phyloP scores from a whole-genome alignment of 2,329 filamentous ascomycete species.

The Diatrype stigma region DNA sequence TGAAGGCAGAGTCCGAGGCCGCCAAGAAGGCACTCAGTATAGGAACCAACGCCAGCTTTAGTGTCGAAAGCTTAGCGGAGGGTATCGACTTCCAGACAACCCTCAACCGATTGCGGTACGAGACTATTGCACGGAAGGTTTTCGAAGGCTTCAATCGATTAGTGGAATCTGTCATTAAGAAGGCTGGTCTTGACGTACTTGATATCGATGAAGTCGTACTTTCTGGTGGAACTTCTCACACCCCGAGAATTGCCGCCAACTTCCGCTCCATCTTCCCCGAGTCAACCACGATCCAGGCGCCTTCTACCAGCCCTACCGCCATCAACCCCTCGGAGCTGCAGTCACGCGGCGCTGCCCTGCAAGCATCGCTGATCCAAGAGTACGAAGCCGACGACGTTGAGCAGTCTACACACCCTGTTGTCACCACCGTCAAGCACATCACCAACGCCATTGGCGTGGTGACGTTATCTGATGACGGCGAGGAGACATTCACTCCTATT shows the following conservation, averaged over 20 bases:
- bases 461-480: conserved; percentile 48
- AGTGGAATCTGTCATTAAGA: conserved; percentile 80
- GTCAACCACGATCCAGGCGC: conserved; percentile 73
- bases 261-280: conserved; percentile 76
- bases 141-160: conserved; percentile 85
- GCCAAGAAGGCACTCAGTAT: conserved; percentile 90
- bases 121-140: conserved; percentile 80
- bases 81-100: conserved; percentile 89
- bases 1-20: conserved; percentile 85
- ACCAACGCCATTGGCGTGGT: conserved; percentile 84
- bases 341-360: conserved; percentile 87
- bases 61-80: conserved; percentile 83
- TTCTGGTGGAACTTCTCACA: conserved; percentile 87
- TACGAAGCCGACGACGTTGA: conserved; percentile 93
- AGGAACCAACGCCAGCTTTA: conserved; percentile 84
- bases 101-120: conserved; percentile 90
- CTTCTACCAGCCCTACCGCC: conserved; percentile 69
- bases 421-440: conserved; percentile 90
- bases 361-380: conserved; percentile 90
- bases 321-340: conserved; percentile 92
- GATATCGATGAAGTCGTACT: conserved; percentile 95
- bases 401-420: conserved; percentile 91
- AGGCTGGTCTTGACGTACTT: conserved; percentile 85
- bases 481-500: conserved; percentile 74
- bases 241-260: conserved; percentile 84